phyloP scores from a whole-genome alignment of 306 rosid species.

The Sesbania bispinosa region DNA sequence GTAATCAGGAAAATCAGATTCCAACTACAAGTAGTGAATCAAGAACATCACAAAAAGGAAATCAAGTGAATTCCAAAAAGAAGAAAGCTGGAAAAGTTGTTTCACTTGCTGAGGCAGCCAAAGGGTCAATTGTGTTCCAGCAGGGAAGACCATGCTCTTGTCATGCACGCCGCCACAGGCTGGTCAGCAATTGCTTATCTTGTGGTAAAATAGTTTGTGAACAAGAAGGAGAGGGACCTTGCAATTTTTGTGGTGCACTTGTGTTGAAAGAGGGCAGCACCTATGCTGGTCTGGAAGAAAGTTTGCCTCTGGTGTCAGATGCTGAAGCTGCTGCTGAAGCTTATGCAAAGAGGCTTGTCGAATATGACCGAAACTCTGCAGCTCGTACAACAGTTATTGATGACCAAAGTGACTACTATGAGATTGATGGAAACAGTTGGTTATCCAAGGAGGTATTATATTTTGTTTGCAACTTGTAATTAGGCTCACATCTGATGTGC shows the following conservation, averaged over 20 bases:
- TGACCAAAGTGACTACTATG: slow-evolving; percentile 97
- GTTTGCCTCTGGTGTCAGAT: slow-evolving; percentile 59
- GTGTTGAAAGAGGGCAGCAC: slow-evolving; percentile 84
- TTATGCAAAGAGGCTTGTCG: slow-evolving; percentile 87
- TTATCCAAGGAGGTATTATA: slow-evolving; percentile 71
- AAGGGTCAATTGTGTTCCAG: slow-evolving; percentile 85
- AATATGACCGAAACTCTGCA: slow-evolving; percentile 87
- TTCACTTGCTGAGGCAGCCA: slow-evolving; percentile 89
- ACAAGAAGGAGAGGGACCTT: slow-evolving; percentile 99
- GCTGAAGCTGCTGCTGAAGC: slow-evolving; percentile 88
- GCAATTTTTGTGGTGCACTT: slow-evolving; percentile 83
- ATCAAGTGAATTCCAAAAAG: slow-evolving; percentile 69
- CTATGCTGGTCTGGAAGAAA: slow-evolving; percentile 86
- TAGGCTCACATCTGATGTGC: background rate
- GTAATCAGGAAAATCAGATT: slow-evolving; percentile 38
- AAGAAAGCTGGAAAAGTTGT: slow-evolving; percentile 76
- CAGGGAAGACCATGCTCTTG: slow-evolving; percentile 89
- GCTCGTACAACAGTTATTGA: slow-evolving; percentile 93
- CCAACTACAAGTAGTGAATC: slow-evolving; percentile 38
- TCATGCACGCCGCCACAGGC: slow-evolving; percentile 78
- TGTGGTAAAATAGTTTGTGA: slow-evolving; percentile 97
- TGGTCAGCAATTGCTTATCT: slow-evolving; percentile 83
- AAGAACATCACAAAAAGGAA: slow-evolving; percentile 42
- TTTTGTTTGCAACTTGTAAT: slow-evolving; percentile 3
- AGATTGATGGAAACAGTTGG: slow-evolving; percentile 95